Evolutionary conservation across 2,329 filamentous ascomycete genomes (phyloP), one percentile per base, ranked within the genome.

Genomic region (Colletotrichum spaethianum): DNA sequence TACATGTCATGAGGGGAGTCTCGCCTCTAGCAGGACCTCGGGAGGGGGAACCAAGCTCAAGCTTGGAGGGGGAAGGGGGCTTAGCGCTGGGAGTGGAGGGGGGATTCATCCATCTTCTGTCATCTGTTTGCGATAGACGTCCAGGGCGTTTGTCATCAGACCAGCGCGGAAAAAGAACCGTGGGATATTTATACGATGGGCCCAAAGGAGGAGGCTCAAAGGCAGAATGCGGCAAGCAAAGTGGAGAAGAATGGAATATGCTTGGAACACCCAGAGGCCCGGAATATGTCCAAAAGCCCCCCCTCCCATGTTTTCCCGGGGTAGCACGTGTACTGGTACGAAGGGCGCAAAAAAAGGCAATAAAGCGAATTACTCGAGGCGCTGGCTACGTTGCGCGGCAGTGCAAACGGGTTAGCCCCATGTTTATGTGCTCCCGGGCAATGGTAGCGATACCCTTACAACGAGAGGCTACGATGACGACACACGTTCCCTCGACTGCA

Each of bases 1-100:
- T 92, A 91, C 82, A 91, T 92, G 89, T 91, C 90, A n/a, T 90
- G 50, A 65, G 44, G n/a, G 9, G 33, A 2, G 2, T 8, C 20
- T 42, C 38, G 4, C 11, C 23, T 63, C 28, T 33, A 1, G 33
- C 36, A 31, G 26, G n/a, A 26, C 33, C 12, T 7, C n/a, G 23
- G 36, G 7, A 26, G 16, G 48, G 4, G 23, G 20, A 20, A 36
- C 5, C 20, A 16, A 23, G 0, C 4, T 16, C 7, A n/a, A n/a
- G n/a, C n/a, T n/a, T n/a, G n/a, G n/a, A n/a, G n/a, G 5, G 31
- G 6, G 20, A 3, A 23, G 6, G 33, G 33, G 53, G n/a, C 12
- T 56, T 28, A 9, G 31, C 31, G 28, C 14, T 36, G 18, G 52
- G 52, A 28, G 9, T 28, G 2, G 18, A 20, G 48, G 53, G 12